Evolutionary conservation across 768 basidiomycete genomes (phyloP), one percentile per base, ranked within the genome.

Genomic region (Boletus rubescentipes): DNA sequence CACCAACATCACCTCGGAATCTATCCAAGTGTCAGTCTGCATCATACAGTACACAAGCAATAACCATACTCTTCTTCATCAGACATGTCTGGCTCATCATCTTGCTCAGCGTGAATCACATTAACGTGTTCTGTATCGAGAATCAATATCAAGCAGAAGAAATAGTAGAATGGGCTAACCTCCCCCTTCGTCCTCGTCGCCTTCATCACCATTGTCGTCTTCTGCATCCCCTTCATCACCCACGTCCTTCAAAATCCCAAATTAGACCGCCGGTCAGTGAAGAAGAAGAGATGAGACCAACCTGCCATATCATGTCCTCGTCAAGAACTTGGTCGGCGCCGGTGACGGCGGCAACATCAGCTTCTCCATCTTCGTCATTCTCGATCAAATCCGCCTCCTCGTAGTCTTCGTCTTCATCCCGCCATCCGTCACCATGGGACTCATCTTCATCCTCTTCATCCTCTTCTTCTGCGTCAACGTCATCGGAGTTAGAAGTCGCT

Each of bases 401-500:
- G 42, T 84, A 81, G 35, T 70, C 72, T 47, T 79, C 83, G 15
- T 75, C 75, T 51, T 77, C 80, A 55, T 79, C 80, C 14, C 77
- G 76, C 83, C 89, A 91, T 31, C 76, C 83, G 9, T 66, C 69
- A 42, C 46, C 67, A 38, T 67, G 68, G 26, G 67, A 68, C 18
- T 79, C 80, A 37, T 79, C 82, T 32, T 76, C 82, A 30, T 77
- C 79, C n/a, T 83, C 77, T 39, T 82, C 84, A 2, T 84, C 70
- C 18, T 82, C 87, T 40, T 82, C 87, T 31, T 81, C 85, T 4
- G 81, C 86, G 8, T 74, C 83, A 29, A 83, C 85, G 29, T 88
- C 88, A 20, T 85, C 89, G 0, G 85, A 86, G 43, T 83, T 81
- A 0, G 89, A 91, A 2, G 89, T 91, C 46, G 86, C 88, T 55